A percentile compares a stretch with the other conserved stretches of the same genome.
phyloP scores from a whole-genome alignment of 345 rosid species.

The Arabidopsis thaliana region TAIR10.1 NC_003070.9:4137001-4137500 shows the following conservation, averaged over 20 bases:
- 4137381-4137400: neutral
- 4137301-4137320: neutral
- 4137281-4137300: neutral
- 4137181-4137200: neutral
- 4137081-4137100: neutral
- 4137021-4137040: neutral
- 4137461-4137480: conserved; percentile 36
- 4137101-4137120: neutral
- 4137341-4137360: neutral
- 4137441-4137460: conserved; percentile 24
- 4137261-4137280: neutral
- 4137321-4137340: neutral
- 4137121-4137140: neutral
- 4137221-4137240: neutral
- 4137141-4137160: neutral
- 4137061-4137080: neutral
- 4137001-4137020: conserved; percentile 29
- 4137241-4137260: neutral
- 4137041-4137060: neutral
- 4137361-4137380: neutral
- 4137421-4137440: neutral
- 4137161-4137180: neutral
- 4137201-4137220: neutral
- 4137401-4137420: conserved; percentile 20
- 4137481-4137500: neutral